These are phyloP conservation scores for Cenchrus americanus DNA, from an alignment of 176 grass and related monocot species.

Conservation along the genomic window DNA sequence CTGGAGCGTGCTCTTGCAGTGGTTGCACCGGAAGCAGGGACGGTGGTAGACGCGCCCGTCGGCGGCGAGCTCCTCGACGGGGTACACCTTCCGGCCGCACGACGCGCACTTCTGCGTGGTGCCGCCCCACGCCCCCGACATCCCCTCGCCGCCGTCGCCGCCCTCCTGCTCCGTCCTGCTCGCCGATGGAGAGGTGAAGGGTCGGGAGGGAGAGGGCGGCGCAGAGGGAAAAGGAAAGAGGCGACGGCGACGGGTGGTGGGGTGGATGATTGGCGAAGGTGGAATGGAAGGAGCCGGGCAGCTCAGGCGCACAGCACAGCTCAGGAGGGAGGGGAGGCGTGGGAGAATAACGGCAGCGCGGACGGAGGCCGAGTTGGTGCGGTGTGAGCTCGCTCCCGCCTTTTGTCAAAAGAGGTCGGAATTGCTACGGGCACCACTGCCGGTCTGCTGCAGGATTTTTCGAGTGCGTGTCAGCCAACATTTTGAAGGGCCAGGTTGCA, in stretches of 20 bases:
- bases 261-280: conserved; percentile 42
- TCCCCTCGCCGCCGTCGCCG: conserved; percentile 28
- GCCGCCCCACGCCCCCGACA: conserved; percentile 76
- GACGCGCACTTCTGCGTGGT: conserved; percentile 96
- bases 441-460: not conserved
- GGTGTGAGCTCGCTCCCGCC: conserved; percentile 21
- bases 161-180: not conserved
- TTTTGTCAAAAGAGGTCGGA: conserved; percentile 22
- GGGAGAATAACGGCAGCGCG: conserved; percentile 52
- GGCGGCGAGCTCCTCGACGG: conserved; percentile 89
- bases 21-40: conserved; percentile 93
- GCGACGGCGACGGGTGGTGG: conserved; percentile 40
- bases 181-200: not conserved
- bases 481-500: not conserved
- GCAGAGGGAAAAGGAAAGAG: not conserved
- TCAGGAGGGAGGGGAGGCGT: not conserved
- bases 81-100: conserved; percentile 89
- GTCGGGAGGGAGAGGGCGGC: not conserved
- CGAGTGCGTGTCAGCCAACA: not conserved
- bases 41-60: conserved; percentile 91
- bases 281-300: conserved; percentile 32
- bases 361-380: conserved; percentile 50
- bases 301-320: conserved; percentile 41
- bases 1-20: conserved; percentile 98
- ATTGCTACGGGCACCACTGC: conserved; percentile 25